Evolutionary conservation across 2,329 filamentous ascomycete species (phyloP), one percentile per base, ranked within the genome.

Genomic region (Beauveria australis): DNA sequence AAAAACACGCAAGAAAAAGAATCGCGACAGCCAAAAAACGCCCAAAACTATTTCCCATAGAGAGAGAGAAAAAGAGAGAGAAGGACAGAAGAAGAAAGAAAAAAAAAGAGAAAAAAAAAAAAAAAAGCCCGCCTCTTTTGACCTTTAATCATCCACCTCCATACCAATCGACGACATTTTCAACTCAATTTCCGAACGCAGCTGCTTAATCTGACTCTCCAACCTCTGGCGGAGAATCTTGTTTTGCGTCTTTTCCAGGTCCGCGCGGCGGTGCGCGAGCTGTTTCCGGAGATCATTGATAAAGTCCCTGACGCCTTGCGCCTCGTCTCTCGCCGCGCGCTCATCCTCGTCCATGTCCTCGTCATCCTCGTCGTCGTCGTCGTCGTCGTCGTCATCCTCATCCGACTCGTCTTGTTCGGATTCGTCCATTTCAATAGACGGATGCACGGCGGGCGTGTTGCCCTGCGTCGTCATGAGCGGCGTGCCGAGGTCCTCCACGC

Each of bases 281-380:
- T 80, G 75, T 67, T 77, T 80, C 69, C 81, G 76, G 61, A 85
- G 74, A 56, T 80, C 76, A 53, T 76, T 73, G 56, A 84, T 79
- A 64, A 84, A 81, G 65, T 81, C 80, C 65, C 79, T 78, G 63
- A 83, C 78, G 63, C 81, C 81, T 64, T 81, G 78, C 63, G 79
- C 75, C 63, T 82, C 77, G 52, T 82, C 79, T 22, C 75, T 73
- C 59, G 75, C 73, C 3, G 78, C 77, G 47, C 78, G 75, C 62
- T 80, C 74, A 54, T 84, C 82, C 28, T 82, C 80, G 59, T 84
- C 82, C 16, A 80, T 73, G 48, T 82, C 80, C 3, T 80, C 79
- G 46, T 80, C 79, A 10, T 81, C 80, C 3, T 80, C 79, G 44
- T 80, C 79, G 10, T 81, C 80, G 14, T 80, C 79, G 5, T 79